Percentiles rank a stretch among this genome's conserved stretches.
Conservation (phyloP, 23 red algal genomes). For the Chondrus crispus region DNA sequence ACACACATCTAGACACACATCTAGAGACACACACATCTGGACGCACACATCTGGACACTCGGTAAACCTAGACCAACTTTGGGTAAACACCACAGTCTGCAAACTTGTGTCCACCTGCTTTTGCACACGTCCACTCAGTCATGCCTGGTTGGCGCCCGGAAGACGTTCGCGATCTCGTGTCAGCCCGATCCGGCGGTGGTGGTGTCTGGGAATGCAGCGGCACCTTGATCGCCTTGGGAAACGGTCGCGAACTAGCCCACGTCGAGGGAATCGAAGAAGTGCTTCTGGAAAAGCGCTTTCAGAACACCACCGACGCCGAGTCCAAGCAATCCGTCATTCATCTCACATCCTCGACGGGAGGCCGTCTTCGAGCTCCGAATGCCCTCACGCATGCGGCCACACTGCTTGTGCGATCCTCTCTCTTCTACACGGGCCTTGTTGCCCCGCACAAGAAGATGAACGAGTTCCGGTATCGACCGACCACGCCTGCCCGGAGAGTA, state of each 20-base stretch:
- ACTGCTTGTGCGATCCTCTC: constrained; percentile 22
- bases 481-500: constrained; percentile 17
- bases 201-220: constrained; percentile 45
- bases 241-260: constrained; percentile 30
- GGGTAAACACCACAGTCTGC: too few relatives aligned
- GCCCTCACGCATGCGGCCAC: constrained; percentile 18
- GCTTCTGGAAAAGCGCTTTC: neutral
- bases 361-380: neutral
- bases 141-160: neutral
- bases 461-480: constrained; percentile 54
- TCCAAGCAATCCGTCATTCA: neutral
- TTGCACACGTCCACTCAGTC: too few relatives aligned
- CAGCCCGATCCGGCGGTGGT: constrained; percentile 9
- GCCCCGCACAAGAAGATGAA: constrained; percentile 10
- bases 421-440: constrained; percentile 29
- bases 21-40: too few relatives aligned
- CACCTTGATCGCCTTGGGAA: constrained; percentile 30
- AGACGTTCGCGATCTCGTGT: constrained; percentile 26
- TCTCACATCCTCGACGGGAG: neutral
- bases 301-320: neutral
- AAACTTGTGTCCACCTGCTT: too few relatives aligned
- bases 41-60: too few relatives aligned
- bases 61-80: too few relatives aligned
- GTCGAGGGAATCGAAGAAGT: constrained; percentile 45
- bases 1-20: too few relatives aligned